These are phyloP conservation scores for Suhomyces bokatorum DNA, from an alignment of 1,139 yeast species.

Conservation along the genomic window DNA sequence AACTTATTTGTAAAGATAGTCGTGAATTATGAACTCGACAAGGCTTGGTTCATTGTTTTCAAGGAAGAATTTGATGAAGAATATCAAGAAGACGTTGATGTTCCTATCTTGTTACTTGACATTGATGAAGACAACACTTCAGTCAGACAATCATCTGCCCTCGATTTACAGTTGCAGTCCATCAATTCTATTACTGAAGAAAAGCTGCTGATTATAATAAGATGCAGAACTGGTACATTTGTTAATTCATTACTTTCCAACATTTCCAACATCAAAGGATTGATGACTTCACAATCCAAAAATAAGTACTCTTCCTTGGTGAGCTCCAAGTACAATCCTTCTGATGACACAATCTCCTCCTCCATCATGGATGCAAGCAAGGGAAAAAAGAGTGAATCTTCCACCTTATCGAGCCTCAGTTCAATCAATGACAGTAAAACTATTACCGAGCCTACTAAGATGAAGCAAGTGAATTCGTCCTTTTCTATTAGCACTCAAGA, in stretches of 20 bases:
- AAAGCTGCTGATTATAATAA: slow-evolving; percentile 32
- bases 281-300: slow-evolving; percentile 17
- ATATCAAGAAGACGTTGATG: slow-evolving; percentile 34
- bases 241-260: slow-evolving; percentile 28
- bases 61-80: slow-evolving; percentile 41
- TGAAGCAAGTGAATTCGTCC: slow-evolving; percentile 11
- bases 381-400: slow-evolving; percentile 29
- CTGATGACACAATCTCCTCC: slow-evolving; percentile 38
- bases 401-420: slow-evolving; percentile 38
- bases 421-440: slow-evolving; percentile 18
- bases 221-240: slow-evolving; percentile 35
- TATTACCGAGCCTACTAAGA: slow-evolving; percentile 8
- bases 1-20: slow-evolving; percentile 40
- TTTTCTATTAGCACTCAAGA: slow-evolving; percentile 18
- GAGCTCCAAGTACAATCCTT: slow-evolving; percentile 22
- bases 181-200: slow-evolving; percentile 34
- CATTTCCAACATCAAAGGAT: slow-evolving; percentile 32
- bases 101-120: slow-evolving; percentile 39
- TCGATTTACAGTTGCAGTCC: slow-evolving; percentile 42
- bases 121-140: slow-evolving; percentile 26
- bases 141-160: slow-evolving; percentile 39
- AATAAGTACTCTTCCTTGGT: slow-evolving; percentile 22
- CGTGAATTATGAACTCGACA: slow-evolving; percentile 33
- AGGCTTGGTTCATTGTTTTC: slow-evolving; percentile 44
- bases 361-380: slow-evolving; percentile 33